Conservation (phyloP, 495 filamentous ascomycete genomes). For the Mytilinidion resinicola region DNA sequence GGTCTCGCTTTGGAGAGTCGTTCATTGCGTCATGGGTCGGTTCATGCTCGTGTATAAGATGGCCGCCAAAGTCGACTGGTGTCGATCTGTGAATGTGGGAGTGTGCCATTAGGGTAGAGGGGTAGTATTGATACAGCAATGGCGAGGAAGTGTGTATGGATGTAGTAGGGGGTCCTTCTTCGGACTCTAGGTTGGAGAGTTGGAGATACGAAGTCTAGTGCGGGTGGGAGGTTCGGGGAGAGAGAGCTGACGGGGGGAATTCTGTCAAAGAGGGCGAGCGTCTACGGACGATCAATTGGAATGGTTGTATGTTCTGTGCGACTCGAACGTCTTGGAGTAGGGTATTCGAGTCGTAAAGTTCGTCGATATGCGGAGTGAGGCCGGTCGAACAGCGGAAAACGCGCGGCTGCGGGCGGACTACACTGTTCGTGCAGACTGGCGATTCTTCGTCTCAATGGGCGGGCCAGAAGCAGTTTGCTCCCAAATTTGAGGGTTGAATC, state of each 20-base stretch:
- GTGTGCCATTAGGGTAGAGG: slow-evolving; percentile 12
- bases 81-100: slow-evolving; percentile 3
- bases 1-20: slow-evolving; percentile 13
- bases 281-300: slow-evolving; percentile 3
- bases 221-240: background rate
- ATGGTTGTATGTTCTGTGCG: slow-evolving; percentile 21
- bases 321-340: slow-evolving; percentile 19
- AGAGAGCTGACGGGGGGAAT: background rate
- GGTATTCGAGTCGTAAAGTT: slow-evolving; percentile 17
- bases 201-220: too few species aligned
- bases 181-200: too few species aligned
- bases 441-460: too few species aligned
- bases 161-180: too few species aligned
- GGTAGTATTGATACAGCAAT: background rate
- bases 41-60: slow-evolving; percentile 18
- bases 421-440: too few species aligned
- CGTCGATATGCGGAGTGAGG: slow-evolving; percentile 20
- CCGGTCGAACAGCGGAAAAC: slow-evolving; percentile 14
- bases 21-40: slow-evolving; percentile 10
- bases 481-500: slow-evolving; percentile 51
- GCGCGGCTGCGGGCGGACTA: slow-evolving; percentile 5
- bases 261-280: background rate
- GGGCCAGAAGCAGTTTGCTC: too few species aligned
- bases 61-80: slow-evolving; percentile 15
- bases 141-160: background rate